A percentile compares a stretch with the other conserved stretches of the same genome.
Conservation (phyloP, 768 basidiomycete genomes). For the Auriscalpium orientale region DNA sequence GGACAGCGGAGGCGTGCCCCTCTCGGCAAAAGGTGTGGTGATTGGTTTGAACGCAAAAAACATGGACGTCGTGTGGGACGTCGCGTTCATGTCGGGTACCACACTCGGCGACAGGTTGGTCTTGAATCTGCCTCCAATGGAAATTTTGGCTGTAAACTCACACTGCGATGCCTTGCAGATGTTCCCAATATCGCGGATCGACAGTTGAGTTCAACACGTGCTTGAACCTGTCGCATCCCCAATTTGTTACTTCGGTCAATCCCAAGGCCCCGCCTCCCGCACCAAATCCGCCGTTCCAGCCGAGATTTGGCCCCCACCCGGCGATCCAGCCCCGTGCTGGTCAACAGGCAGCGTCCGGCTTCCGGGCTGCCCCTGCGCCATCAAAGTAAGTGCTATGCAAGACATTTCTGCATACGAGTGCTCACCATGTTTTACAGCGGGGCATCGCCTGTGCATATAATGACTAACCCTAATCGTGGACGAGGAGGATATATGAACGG, state of each 20-base stretch:
- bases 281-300: slow-evolving; percentile 50
- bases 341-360: slow-evolving; percentile 51
- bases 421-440: slow-evolving; percentile 16
- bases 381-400: slow-evolving; percentile 24
- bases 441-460: slow-evolving; percentile 50
- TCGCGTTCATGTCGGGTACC: slow-evolving; percentile 87
- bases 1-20: slow-evolving; percentile 87
- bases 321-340: slow-evolving; percentile 47
- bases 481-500: slow-evolving; percentile 25
- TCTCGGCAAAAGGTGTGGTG: slow-evolving; percentile 89
- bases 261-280: slow-evolving; percentile 43
- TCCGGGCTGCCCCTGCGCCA: slow-evolving; percentile 44
- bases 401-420: neutral
- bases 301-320: slow-evolving; percentile 61
- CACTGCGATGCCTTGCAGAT: slow-evolving; percentile 35
- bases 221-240: slow-evolving; percentile 79
- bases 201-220: slow-evolving; percentile 83
- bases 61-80: slow-evolving; percentile 96
- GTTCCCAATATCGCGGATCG: slow-evolving; percentile 88
- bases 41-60: slow-evolving; percentile 80
- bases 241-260: slow-evolving; percentile 74
- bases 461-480: slow-evolving; percentile 67
- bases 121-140: slow-evolving; percentile 8
- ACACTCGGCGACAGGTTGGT: slow-evolving; percentile 76
- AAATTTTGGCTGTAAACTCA: neutral